Conservation (phyloP, 805 yeast genomes). For the Kodamaea hsintzibuensis region DNA sequence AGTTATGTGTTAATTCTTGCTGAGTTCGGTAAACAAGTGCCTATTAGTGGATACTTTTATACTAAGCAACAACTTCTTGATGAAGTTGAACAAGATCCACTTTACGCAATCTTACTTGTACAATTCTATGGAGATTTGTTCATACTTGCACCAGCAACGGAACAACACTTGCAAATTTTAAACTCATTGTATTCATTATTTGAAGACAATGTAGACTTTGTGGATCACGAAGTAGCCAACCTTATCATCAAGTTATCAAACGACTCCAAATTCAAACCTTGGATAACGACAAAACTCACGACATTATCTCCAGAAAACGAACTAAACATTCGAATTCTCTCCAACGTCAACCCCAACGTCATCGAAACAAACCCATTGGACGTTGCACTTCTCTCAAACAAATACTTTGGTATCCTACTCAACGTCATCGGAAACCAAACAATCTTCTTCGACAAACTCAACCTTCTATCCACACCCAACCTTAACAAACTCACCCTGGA, state of each 20-base stretch:
- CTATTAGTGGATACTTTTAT: constrained; percentile 11
- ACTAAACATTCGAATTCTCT: constrained; percentile 15
- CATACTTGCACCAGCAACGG: background rate
- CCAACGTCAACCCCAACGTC: constrained; percentile 18
- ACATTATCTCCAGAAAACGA: background rate
- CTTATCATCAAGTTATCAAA: constrained; percentile 11
- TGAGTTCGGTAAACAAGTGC: constrained; percentile 13
- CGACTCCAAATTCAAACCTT: constrained; percentile 1
- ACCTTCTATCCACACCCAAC: constrained; percentile 11
- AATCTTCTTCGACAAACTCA: constrained; percentile 15
- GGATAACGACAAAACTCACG: background rate
- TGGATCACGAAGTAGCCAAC: constrained; percentile 20
- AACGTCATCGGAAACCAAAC: constrained; percentile 21
- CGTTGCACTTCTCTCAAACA: constrained; percentile 17
- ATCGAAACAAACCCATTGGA: constrained; percentile 14
- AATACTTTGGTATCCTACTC: constrained; percentile 27
- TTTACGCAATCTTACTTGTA: constrained; percentile 24
- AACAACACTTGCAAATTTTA: background rate
- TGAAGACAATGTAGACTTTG: constrained; percentile 3
- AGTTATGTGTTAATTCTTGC: constrained; percentile 18
- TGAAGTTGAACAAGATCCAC: constrained; percentile 23
- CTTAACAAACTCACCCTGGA: constrained; percentile 22
- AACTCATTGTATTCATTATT: background rate
- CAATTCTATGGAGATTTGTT: constrained; percentile 27
- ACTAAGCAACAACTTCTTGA: constrained; percentile 14